These are phyloP conservation scores for Trichosporon ovoides DNA, from an alignment of 1,284 basidiomycete genomes.

Conservation along the genomic window DNA sequence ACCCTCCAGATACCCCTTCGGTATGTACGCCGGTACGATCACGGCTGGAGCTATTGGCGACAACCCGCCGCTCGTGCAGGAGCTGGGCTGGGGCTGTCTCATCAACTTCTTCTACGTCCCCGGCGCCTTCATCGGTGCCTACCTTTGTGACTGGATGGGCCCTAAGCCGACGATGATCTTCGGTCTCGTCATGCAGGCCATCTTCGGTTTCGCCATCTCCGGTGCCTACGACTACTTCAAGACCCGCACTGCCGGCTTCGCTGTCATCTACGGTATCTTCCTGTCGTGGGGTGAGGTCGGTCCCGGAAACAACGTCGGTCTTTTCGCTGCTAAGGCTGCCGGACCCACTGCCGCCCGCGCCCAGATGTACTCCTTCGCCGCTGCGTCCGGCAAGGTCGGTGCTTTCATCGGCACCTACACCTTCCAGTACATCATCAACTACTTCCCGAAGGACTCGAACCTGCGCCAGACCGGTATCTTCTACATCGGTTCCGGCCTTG, in stretches of 20 bases:
- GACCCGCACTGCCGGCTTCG: slow-evolving; percentile 64
- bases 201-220: slow-evolving; percentile 82
- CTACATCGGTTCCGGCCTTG: slow-evolving; percentile 57
- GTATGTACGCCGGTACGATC: slow-evolving; percentile 70
- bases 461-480: slow-evolving; percentile 38
- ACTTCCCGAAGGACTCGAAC: slow-evolving; percentile 5
- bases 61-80: slow-evolving; percentile 30
- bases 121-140: slow-evolving; percentile 35
- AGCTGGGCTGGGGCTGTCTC: slow-evolving; percentile 46
- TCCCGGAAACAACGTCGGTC: slow-evolving; percentile 72
- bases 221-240: slow-evolving; percentile 58
- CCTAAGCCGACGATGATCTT: slow-evolving; percentile 65
- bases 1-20: slow-evolving; percentile 27
- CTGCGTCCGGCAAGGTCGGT: slow-evolving; percentile 73
- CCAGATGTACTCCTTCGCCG: slow-evolving; percentile 77
- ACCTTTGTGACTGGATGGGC: slow-evolving; percentile 43
- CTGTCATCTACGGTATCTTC: slow-evolving; percentile 81
- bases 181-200: slow-evolving; percentile 64
- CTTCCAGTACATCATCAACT: slow-evolving; percentile 58
- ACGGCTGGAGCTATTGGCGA: slow-evolving; percentile 26
- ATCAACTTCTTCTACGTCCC: slow-evolving; percentile 52
- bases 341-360: slow-evolving; percentile 80
- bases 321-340: slow-evolving; percentile 68
- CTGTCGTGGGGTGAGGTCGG: slow-evolving; percentile 67
- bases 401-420: slow-evolving; percentile 75